These are phyloP conservation scores for Sarcomyxa edulis DNA, from an alignment of 768 basidiomycete species.

Conservation along the genomic window DNA sequence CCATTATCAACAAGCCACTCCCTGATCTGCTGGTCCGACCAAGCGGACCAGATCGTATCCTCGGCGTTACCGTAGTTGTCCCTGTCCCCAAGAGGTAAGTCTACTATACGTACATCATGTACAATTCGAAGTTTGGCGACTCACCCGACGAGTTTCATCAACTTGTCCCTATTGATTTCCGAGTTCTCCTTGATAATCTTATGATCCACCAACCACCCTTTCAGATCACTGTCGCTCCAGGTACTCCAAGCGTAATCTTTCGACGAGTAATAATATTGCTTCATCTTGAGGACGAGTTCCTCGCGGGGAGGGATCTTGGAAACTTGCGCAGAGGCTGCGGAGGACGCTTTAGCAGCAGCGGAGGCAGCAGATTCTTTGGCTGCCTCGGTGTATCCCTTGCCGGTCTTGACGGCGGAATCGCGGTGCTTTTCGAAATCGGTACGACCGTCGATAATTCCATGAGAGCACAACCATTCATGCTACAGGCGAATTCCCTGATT, in stretches of 20 bases:
- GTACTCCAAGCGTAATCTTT: slow-evolving; percentile 50
- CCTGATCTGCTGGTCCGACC: slow-evolving; percentile 71
- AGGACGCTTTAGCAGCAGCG: too few relatives aligned
- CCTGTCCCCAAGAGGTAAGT: slow-evolving; percentile 23
- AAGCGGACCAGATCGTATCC: slow-evolving; percentile 60
- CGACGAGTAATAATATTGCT: slow-evolving; percentile 67
- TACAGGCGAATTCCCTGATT: slow-evolving; percentile 21
- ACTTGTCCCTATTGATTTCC: slow-evolving; percentile 65
- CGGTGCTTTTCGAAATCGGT: slow-evolving; percentile 46
- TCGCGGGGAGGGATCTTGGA: too few relatives aligned
- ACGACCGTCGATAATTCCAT: slow-evolving; percentile 70
- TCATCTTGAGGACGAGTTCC: slow-evolving; percentile 64
- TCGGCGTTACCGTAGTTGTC: slow-evolving; percentile 63
- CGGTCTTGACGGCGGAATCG: slow-evolving; percentile 46
- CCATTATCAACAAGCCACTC: slow-evolving; percentile 73
- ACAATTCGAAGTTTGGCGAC: slow-evolving; percentile 14
- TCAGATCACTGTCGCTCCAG: slow-evolving; percentile 79
- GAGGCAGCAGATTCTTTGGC: too few relatives aligned
- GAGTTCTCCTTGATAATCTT: slow-evolving; percentile 68
- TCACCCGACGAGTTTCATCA: slow-evolving; percentile 66
- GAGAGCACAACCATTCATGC: slow-evolving; percentile 81
- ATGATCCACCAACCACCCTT: slow-evolving; percentile 75
- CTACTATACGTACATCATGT: neutral
- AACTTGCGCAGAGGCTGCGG: too few relatives aligned
- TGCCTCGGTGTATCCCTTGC: too few relatives aligned